phyloP scores from a whole-genome alignment of 257 asterid genomes.

The Rubia yunnanensis region DNA sequence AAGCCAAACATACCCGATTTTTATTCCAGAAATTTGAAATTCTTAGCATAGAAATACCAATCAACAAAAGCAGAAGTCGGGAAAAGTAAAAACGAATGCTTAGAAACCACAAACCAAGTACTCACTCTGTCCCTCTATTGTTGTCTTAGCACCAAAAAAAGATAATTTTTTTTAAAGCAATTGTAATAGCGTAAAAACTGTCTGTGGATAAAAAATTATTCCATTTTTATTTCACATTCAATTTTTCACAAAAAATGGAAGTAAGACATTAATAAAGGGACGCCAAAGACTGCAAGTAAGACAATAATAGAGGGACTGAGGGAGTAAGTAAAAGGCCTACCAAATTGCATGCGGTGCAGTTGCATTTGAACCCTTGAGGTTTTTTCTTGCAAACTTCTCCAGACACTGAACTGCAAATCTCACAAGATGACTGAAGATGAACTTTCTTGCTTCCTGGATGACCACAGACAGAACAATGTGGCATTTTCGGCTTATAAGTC shows the following conservation, averaged over 20 bases:
- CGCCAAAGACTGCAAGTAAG: too few species aligned
- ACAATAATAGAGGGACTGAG: too few species aligned
- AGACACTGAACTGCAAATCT: conserved; percentile 41
- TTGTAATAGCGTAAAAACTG: too few species aligned
- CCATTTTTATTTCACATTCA: too few species aligned
- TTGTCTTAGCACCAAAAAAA: too few species aligned
- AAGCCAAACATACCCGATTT: conserved; percentile 14
- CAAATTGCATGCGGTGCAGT: conserved; percentile 57
- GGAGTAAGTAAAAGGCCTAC: conserved; percentile 30
- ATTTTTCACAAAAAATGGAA: too few species aligned
- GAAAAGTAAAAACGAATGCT: conserved; percentile 1
- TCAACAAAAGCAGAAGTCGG: background rate
- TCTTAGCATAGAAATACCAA: conserved; percentile 8
- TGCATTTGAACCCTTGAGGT: conserved; percentile 64
- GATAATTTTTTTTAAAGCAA: too few species aligned
- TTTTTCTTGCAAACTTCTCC: conserved; percentile 55
- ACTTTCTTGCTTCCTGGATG: conserved; percentile 84
- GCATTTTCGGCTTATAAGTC: conserved; percentile 37
- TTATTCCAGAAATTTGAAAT: background rate
- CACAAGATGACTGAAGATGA: conserved; percentile 66
- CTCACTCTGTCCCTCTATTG: too few species aligned
- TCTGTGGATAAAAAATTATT: too few species aligned
- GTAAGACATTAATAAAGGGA: too few species aligned
- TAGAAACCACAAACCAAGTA: background rate
- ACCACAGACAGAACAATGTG: conserved; percentile 92